These are phyloP conservation scores for Chaetoceros muelleri DNA, from an alignment of 108 stramenopile genomes.

Conservation along the genomic window DNA sequence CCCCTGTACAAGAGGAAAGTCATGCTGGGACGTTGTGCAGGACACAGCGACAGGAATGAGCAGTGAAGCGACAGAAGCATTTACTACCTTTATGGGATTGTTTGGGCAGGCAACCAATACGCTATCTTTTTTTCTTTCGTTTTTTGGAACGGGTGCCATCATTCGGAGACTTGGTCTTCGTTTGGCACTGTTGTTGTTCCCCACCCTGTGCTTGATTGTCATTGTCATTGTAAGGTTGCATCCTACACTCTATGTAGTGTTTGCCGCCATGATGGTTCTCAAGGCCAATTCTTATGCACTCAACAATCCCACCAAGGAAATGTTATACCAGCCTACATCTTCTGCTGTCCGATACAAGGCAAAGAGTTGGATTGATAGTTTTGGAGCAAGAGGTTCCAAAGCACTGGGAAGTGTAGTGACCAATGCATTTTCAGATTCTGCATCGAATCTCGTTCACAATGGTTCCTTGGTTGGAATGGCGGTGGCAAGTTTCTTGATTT, in stretches of 20 bases:
- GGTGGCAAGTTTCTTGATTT: constrained; percentile 86
- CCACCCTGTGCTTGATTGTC: constrained; percentile 70
- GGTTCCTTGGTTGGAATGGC: constrained; percentile 85
- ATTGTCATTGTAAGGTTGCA: constrained; percentile 75
- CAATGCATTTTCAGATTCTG: constrained; percentile 82
- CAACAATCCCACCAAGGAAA: constrained; percentile 98
- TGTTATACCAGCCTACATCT: constrained; percentile 93
- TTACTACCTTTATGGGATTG: constrained; percentile 91
- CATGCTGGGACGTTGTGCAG: constrained; percentile 53
- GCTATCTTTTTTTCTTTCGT: constrained; percentile 83
- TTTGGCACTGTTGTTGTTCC: constrained; percentile 86
- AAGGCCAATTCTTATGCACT: constrained; percentile 92
- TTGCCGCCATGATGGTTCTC: constrained; percentile 92
- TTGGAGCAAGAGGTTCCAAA: constrained; percentile 92
- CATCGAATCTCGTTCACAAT: constrained; percentile 68
- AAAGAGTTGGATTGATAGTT: constrained; percentile 97
- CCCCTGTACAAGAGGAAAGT: constrained; percentile 65
- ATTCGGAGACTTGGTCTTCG: constrained; percentile 91
- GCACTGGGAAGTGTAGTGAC: constrained; percentile 92
- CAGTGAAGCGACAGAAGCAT: constrained; percentile 59
- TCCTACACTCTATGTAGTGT: constrained; percentile 86
- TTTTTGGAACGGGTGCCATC: constrained; percentile 90
- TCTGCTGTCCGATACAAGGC: constrained; percentile 92
- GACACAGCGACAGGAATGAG: constrained; percentile 63
- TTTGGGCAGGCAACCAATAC: constrained; percentile 96